Percentiles rank a stretch among this genome's conserved stretches.
Conservation (phyloP, 352 stramenopile genomes). For the Saprolegnia parasitica region DNA sequence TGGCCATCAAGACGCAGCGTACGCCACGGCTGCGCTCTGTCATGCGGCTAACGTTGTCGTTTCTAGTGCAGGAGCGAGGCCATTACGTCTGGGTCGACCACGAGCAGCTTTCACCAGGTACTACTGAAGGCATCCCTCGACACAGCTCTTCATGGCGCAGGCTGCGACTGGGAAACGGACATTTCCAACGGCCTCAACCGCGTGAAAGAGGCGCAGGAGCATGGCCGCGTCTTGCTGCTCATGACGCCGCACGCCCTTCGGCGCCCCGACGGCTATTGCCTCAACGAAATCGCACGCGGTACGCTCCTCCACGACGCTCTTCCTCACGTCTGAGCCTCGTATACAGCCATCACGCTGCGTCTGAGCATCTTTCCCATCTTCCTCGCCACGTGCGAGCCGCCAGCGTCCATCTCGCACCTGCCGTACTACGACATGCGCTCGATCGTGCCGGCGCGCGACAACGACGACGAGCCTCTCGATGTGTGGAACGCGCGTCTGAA, state of each 20-base stretch:
- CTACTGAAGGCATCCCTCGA: not conserved
- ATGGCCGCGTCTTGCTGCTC: constrained; percentile 65
- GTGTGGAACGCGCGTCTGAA: constrained; percentile 45
- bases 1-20: constrained; percentile 63
- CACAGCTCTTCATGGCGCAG: not conserved
- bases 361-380: constrained; percentile 70
- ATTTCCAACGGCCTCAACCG: constrained; percentile 56
- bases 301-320: not conserved
- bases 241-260: constrained; percentile 72
- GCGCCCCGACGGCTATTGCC: constrained; percentile 62
- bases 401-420: constrained; percentile 55
- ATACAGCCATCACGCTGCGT: constrained; percentile 40
- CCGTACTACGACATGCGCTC: constrained; percentile 70
- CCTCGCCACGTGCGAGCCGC: constrained; percentile 54
- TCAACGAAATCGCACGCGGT: constrained; percentile 63
- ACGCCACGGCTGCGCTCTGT: constrained; percentile 12
- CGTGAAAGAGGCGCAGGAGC: constrained; percentile 58
- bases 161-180: constrained; percentile 60
- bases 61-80: constrained; percentile 50
- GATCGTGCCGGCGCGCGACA: constrained; percentile 40
- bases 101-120: constrained; percentile 54
- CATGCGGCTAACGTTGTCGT: not conserved
- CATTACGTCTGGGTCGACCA: constrained; percentile 69
- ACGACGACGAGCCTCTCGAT: constrained; percentile 32
- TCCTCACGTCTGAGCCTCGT: not conserved